These are phyloP conservation scores for Aspergillus sojae DNA, from an alignment of 2,329 filamentous ascomycete genomes.

Conservation along the genomic window DNA sequence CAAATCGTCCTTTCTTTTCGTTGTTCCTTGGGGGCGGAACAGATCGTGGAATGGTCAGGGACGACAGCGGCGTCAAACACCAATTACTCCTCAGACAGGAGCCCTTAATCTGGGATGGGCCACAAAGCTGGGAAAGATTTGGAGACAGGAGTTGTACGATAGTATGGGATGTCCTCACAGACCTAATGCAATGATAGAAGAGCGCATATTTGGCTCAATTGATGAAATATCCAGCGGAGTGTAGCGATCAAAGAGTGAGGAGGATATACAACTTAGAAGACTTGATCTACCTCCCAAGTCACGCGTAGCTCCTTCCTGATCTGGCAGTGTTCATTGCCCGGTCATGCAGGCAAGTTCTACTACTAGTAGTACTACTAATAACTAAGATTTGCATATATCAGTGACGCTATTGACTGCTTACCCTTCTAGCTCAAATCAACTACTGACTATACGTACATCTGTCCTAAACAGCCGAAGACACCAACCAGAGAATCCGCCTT, in stretches of 20 bases:
- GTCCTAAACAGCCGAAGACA: too few relatives aligned
- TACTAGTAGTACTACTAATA: too few relatives aligned
- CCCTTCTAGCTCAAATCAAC: too few relatives aligned
- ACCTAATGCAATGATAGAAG: neutral
- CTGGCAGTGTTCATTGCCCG: neutral
- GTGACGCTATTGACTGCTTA: too few relatives aligned
- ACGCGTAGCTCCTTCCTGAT: neutral
- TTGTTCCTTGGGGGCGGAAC: neutral
- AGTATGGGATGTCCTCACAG: neutral
- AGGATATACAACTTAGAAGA: neutral
- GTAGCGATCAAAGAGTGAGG: neutral
- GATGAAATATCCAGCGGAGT: neutral
- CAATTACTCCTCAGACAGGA: neutral
- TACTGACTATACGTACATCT: too few relatives aligned
- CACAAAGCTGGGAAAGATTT: neutral
- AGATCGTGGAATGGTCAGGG: neutral
- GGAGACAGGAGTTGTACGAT: constrained; percentile 7
- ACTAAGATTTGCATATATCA: too few relatives aligned
- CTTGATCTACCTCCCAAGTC: neutral
- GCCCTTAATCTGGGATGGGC: neutral
- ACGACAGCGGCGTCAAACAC: neutral
- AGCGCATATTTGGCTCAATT: neutral
- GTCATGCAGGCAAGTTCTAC: too few relatives aligned
- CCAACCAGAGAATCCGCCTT: too few relatives aligned
- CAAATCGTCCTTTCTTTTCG: neutral